phyloP scores from a whole-genome alignment of 192 early-diverging fungal genomes.

The Backusella westeae region DNA sequence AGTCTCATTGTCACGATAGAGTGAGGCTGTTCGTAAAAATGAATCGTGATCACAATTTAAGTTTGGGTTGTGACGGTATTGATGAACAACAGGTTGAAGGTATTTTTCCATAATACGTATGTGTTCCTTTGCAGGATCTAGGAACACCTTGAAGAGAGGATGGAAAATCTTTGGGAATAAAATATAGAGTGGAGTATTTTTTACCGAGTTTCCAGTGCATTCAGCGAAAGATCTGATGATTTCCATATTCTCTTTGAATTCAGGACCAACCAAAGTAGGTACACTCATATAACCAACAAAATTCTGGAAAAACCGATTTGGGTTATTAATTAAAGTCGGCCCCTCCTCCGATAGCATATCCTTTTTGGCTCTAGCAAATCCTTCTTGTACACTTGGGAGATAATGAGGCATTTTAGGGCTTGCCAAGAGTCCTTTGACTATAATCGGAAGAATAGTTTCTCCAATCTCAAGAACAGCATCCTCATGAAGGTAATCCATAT shows the following conservation, averaged over 20 bases:
- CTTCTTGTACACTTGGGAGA: slow-evolving; percentile 8
- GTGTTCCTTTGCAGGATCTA: slow-evolving; percentile 15
- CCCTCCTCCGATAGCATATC: neutral
- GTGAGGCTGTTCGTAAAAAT: slow-evolving; percentile 17
- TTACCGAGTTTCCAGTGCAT: slow-evolving; percentile 16
- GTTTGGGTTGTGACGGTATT: neutral
- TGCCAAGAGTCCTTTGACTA: slow-evolving; percentile 2
- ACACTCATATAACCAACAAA: slow-evolving; percentile 28
- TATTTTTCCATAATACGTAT: slow-evolving; percentile 8
- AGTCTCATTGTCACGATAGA: neutral
- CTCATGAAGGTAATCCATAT: slow-evolving; percentile 18
- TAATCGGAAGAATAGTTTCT: slow-evolving; percentile 8
- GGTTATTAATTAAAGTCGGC: neutral
- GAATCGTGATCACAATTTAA: neutral
- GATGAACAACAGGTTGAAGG: slow-evolving; percentile 8
- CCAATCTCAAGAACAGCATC: slow-evolving; percentile 14
- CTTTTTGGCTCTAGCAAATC: neutral
- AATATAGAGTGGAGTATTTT: slow-evolving; percentile 7
- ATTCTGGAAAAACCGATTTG: slow-evolving; percentile 7
- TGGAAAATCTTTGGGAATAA: slow-evolving; percentile 12
- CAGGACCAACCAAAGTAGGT: slow-evolving; percentile 16
- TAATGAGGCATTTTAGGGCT: slow-evolving; percentile 5
- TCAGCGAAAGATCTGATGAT: slow-evolving; percentile 24
- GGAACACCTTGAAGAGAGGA: slow-evolving; percentile 8
- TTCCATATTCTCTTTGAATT: slow-evolving; percentile 11